Evolutionary conservation across 345 rosid species (phyloP).

Genomic region (Cardamine occulta): DNA sequence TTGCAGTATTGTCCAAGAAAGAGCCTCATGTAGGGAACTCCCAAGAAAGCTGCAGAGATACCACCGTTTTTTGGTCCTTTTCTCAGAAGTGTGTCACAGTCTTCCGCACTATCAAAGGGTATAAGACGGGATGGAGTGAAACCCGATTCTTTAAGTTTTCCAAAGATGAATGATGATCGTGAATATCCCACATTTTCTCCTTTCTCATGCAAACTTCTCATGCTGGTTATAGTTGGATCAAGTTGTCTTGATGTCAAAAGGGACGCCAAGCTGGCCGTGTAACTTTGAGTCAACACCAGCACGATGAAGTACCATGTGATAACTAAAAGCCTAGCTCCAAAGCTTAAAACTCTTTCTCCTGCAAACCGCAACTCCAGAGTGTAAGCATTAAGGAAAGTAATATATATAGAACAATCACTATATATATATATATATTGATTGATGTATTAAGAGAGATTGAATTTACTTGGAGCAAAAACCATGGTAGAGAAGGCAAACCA

Average conservation of each 20-base stretch:
- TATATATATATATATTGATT: background rate
- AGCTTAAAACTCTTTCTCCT: slow-evolving; percentile 70
- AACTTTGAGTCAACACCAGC: slow-evolving; percentile 66
- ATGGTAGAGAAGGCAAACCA: slow-evolving; percentile 82
- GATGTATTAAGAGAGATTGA: background rate
- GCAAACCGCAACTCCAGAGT: background rate
- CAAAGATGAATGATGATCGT: slow-evolving; percentile 46
- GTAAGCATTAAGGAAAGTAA: background rate
- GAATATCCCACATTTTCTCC: slow-evolving; percentile 54
- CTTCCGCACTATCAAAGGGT: slow-evolving; percentile 26
- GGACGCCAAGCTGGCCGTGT: slow-evolving; percentile 73
- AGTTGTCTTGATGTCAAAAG: slow-evolving; percentile 59
- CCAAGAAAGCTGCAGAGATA: slow-evolving; percentile 50
- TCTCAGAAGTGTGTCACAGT: slow-evolving; percentile 43
- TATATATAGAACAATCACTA: background rate
- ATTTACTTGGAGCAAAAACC: slow-evolving; percentile 52
- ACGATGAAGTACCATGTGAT: slow-evolving; percentile 71
- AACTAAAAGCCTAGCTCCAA: slow-evolving; percentile 51
- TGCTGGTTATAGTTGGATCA: slow-evolving; percentile 52
- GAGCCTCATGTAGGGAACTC: slow-evolving; percentile 43
- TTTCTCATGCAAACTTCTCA: slow-evolving; percentile 45
- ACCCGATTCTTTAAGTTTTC: slow-evolving; percentile 36
- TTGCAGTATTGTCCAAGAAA: slow-evolving; percentile 49
- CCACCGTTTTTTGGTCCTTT: slow-evolving; percentile 49
- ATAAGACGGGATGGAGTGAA: slow-evolving; percentile 35